Conservation (phyloP, 129 eudicot species). For the Flaveria brownii region DNA sequence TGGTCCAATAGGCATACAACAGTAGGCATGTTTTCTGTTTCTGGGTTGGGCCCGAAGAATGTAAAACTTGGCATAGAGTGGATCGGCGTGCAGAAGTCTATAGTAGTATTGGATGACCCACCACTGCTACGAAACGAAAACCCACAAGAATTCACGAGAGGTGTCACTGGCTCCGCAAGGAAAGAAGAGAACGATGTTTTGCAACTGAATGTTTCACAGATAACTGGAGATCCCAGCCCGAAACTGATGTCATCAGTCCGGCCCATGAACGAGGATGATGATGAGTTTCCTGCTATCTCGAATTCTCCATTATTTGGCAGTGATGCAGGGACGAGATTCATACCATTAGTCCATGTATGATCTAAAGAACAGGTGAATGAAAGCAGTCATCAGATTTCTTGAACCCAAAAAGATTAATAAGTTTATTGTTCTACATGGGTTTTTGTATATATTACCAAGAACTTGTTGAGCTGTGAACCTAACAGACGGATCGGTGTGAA, state of each 20-base stretch:
- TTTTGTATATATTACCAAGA: slow-evolving; percentile 50
- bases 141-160: slow-evolving; percentile 44
- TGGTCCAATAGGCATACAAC: slow-evolving; percentile 28
- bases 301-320: slow-evolving; percentile 15
- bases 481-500: slow-evolving; percentile 55
- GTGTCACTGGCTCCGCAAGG: slow-evolving; percentile 50
- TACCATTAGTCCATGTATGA: slow-evolving; percentile 59
- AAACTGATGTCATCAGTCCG: slow-evolving; percentile 63
- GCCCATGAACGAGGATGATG: slow-evolving; percentile 40
- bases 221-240: slow-evolving; percentile 47
- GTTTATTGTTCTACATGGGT: slow-evolving; percentile 7
- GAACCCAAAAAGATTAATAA: slow-evolving; percentile 3
- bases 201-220: slow-evolving; percentile 44
- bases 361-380: slow-evolving; percentile 32
- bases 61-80: slow-evolving; percentile 67
- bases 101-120: slow-evolving; percentile 39
- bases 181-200: slow-evolving; percentile 74
- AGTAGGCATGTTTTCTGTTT: slow-evolving; percentile 30
- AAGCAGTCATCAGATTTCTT: slow-evolving; percentile 2
- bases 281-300: slow-evolving; percentile 29
- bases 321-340: background rate
- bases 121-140: slow-evolving; percentile 64
- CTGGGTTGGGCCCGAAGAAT: slow-evolving; percentile 48
- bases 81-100: slow-evolving; percentile 53
- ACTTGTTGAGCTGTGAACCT: slow-evolving; percentile 76